Evolutionary conservation across 2,329 filamentous ascomycete genomes (phyloP), one percentile per base, ranked within the genome.

Genomic region (Apiospora marii): DNA sequence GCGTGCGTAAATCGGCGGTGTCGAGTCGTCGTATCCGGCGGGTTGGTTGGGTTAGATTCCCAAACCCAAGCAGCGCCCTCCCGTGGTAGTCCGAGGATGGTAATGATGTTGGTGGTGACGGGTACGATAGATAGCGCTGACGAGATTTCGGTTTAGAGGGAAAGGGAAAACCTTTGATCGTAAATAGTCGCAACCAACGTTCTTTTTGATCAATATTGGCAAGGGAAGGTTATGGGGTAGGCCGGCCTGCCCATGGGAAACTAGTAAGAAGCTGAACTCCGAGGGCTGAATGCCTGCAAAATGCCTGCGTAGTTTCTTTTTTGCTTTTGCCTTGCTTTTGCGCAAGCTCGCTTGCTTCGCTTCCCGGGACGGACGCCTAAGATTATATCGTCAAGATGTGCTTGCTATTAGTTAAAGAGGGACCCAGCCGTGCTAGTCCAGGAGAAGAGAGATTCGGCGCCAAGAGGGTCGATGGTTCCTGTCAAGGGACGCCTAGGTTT

Each of bases 131-230:
- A 30, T 48, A 48, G 46, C 16, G 34, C 67, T 49, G 48, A 69
- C 44, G 4, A n/a, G 43, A 46, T 22, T 30, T 61, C 4, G 53
- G 16, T 19, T 61, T 34, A 14, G 58, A 41, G 58, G 34, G 30
- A 22, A 22, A 3, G 34, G 58, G 58, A 41, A 41, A 64, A 4
- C 19, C 8, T 41, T 58, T 10, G 2, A 30, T 34, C 14, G 58
- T 64, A 64, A 61, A 41, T 64, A 64, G 58, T 41, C 58, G 58
- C 58, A 64, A 64, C 53, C 53, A 64, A 64, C 10, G 58, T 64
- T 64, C 58, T 64, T 64, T 64, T 64, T 64, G 30, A n/a, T 64
- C 58, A 64, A 64, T 12, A 37, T 8, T 61, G 22, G 53, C 53
- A 61, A 61, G 53, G 53, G 53, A 61, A 41, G 14, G 58, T 37